Percentiles rank a stretch among this genome's conserved stretches.
Conservation (phyloP, 768 basidiomycete genomes). For the Saitozyma sp. region DNA sequence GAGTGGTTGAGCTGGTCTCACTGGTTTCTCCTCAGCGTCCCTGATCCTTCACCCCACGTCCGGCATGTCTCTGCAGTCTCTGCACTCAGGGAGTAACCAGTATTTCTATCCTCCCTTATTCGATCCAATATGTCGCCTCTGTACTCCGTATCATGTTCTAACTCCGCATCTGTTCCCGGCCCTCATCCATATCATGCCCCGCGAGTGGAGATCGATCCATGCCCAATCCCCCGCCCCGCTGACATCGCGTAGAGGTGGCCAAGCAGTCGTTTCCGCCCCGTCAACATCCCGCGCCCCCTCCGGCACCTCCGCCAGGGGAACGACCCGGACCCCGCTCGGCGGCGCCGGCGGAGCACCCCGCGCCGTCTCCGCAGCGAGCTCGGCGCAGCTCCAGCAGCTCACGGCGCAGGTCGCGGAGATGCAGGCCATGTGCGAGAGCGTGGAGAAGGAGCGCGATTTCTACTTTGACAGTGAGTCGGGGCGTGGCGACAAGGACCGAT, state of each 20-base stretch:
- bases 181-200: no score
- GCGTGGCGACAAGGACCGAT: no score
- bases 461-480: conserved; percentile 82
- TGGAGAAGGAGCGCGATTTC: conserved; percentile 97
- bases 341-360: conserved; percentile 16
- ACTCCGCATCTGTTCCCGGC: no score
- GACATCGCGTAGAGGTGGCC: conserved; percentile 12
- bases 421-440: conserved; percentile 74
- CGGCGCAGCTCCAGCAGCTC: conserved; percentile 67
- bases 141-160: no score
- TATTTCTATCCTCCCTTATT: no score
- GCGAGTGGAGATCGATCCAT: no score
- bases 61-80: neutral
- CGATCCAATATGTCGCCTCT: no score
- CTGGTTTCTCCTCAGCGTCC: neutral
- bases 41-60: neutral
- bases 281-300: conserved; percentile 12
- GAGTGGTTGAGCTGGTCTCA: conserved; percentile 55
- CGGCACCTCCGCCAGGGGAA: conserved; percentile 1
- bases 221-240: no score
- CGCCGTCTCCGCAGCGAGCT: conserved; percentile 32
- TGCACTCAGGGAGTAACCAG: no score
- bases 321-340: neutral
- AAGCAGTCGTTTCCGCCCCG: conserved; percentile 8
- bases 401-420: conserved; percentile 80